phyloP scores from a whole-genome alignment of 2,329 filamentous ascomycete species.

The Botrytis pseudocinerea region DNA sequence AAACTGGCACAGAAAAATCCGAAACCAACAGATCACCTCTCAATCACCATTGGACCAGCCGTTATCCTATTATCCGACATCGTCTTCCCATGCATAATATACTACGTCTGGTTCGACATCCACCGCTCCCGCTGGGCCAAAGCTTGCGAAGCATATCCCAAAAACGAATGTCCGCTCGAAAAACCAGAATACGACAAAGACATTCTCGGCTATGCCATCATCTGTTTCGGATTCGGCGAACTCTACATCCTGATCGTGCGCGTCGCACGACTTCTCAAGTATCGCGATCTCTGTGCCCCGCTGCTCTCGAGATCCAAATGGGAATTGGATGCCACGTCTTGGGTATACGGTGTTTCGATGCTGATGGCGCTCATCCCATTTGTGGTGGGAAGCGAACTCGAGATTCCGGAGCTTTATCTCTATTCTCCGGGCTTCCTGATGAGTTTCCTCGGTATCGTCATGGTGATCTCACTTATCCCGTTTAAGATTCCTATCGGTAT shows the following conservation, averaged over 20 bases:
- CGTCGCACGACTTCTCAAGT: conserved; percentile 25
- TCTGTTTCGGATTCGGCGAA: conserved; percentile 31
- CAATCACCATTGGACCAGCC: conserved; percentile 32
- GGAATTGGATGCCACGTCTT: conserved; percentile 34
- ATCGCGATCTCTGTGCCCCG: conserved; percentile 31
- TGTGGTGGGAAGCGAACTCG: conserved; percentile 27
- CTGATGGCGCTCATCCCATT: conserved; percentile 33
- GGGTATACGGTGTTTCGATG: conserved; percentile 34
- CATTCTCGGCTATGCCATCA: conserved; percentile 32
- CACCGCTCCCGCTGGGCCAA: conserved; percentile 26
- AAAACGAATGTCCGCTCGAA: conserved; percentile 23
- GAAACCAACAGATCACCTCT: conserved; percentile 31
- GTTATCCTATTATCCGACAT: conserved; percentile 34
- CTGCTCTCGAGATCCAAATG: conserved; percentile 31
- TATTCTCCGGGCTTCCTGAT: conserved; percentile 78
- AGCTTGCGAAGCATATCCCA: conserved; percentile 24
- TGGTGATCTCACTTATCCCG: conserved; percentile 77
- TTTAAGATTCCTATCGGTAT: conserved; percentile 57
- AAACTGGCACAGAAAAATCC: conserved; percentile 34
- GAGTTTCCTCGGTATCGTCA: conserved; percentile 74
- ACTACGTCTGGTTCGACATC: conserved; percentile 26
- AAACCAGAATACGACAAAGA: conserved; percentile 30
- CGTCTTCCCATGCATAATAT: conserved; percentile 33
- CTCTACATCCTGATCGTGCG: conserved; percentile 31
- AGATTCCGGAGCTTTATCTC: conserved; percentile 32